Percentiles rank a stretch among this genome's conserved stretches.
These are phyloP conservation scores for Erodium trifolium DNA, from an alignment of 441 rosid genomes.

Conservation along the genomic window DNA sequence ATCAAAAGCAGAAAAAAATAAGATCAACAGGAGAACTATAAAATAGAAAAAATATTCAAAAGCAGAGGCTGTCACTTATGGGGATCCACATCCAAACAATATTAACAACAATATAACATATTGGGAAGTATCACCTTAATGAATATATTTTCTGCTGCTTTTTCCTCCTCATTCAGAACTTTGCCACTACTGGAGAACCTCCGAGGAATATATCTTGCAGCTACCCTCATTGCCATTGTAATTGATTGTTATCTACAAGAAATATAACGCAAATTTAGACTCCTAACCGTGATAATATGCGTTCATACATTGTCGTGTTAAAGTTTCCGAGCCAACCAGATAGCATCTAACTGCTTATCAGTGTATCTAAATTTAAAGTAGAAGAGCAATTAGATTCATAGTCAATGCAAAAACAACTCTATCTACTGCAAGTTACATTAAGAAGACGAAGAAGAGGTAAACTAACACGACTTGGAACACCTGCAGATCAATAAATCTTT, in stretches of 20 bases:
- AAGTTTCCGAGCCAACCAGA: too few species aligned
- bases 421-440: too few species aligned
- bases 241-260: conserved; percentile 18
- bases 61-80: not conserved
- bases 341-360: too few species aligned
- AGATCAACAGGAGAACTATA: not conserved
- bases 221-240: conserved; percentile 50
- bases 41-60: not conserved
- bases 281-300: not conserved
- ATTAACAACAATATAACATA: not conserved
- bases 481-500: too few species aligned
- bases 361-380: too few species aligned
- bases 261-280: not conserved
- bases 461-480: too few species aligned
- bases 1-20: not conserved
- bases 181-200: conserved; percentile 74
- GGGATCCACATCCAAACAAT: not conserved
- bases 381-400: too few species aligned
- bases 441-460: too few species aligned
- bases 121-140: conserved; percentile 50
- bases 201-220: conserved; percentile 40
- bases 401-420: too few species aligned
- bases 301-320: too few species aligned
- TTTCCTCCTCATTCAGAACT: conserved; percentile 82
- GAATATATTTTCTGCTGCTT: conserved; percentile 82